Conservation (phyloP, 495 filamentous ascomycete species). For the Lentithecium fluviatile region DNA sequence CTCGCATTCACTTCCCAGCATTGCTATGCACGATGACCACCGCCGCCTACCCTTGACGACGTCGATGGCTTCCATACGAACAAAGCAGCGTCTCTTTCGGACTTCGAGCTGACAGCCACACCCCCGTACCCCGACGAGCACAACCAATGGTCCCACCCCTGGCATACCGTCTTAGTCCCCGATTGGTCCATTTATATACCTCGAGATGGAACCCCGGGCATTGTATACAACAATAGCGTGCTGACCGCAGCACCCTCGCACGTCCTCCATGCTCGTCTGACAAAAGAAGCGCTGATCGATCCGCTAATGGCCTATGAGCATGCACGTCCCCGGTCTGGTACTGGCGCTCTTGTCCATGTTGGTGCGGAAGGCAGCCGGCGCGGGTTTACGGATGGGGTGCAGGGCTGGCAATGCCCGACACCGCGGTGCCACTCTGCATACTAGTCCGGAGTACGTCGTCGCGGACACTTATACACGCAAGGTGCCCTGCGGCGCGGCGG, state of each 20-base stretch:
- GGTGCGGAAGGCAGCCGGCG: neutral
- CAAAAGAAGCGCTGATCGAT: conserved; percentile 16
- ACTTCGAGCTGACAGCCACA: conserved; percentile 28
- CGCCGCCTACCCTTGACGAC: neutral
- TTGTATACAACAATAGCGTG: conserved; percentile 19
- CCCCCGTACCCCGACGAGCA: conserved; percentile 16
- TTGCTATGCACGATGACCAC: too few species aligned
- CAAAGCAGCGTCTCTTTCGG: conserved; percentile 3
- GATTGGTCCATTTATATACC: conserved; percentile 10
- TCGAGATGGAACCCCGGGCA: conserved; percentile 20
- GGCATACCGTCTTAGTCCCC: conserved; percentile 25
- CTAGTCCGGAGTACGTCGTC: neutral
- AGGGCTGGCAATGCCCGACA: conserved; percentile 22
- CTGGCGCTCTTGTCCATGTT: neutral
- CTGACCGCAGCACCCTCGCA: conserved; percentile 24
- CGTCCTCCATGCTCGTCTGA: conserved; percentile 13
- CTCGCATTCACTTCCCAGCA: too few species aligned
- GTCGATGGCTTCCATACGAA: neutral
- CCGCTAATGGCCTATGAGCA: neutral
- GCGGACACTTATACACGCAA: conserved; percentile 20
- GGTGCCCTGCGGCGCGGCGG: conserved; percentile 1
- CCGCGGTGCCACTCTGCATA: conserved; percentile 9
- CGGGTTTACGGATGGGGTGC: neutral
- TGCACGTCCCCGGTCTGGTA: neutral
- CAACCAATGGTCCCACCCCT: conserved; percentile 14